phyloP scores from a whole-genome alignment of 768 basidiomycete species.

The Naganishia randhawae region DNA sequence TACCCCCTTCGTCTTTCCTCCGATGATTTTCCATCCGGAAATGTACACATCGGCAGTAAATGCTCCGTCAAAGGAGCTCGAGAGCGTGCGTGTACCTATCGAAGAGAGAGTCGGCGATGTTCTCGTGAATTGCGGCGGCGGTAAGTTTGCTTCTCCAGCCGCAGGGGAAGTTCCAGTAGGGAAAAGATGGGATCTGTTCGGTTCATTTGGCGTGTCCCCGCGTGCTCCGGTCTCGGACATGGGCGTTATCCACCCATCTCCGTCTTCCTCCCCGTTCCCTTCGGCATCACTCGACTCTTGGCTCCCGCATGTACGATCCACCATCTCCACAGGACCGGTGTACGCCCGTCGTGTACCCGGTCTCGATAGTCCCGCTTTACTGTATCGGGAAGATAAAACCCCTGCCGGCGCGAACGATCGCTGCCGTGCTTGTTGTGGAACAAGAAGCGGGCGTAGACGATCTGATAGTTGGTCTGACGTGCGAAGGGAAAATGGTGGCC shows the following conservation, averaged over 20 bases:
- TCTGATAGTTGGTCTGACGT: not conserved
- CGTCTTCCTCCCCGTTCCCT: not conserved
- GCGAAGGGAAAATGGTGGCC: not conserved
- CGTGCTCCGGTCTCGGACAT: not conserved
- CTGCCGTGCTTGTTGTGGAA: not conserved
- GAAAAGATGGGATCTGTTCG: not conserved
- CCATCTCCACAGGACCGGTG: constrained; percentile 12
- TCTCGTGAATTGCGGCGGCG: not conserved
- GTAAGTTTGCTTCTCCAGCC: too few relatives aligned
- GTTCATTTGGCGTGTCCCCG: not conserved
- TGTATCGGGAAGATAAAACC: too few relatives aligned
- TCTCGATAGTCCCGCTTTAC: not conserved
- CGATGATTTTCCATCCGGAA: constrained; percentile 44
- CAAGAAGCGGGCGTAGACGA: not conserved
- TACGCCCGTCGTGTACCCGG: not conserved
- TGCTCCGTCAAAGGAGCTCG: too few relatives aligned
- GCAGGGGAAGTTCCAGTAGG: too few relatives aligned
- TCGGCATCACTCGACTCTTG: not conserved
- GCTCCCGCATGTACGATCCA: constrained; percentile 5
- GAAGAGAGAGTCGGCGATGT: not conserved
- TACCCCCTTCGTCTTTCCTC: constrained; percentile 32
- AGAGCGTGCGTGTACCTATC: too few relatives aligned
- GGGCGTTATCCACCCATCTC: not conserved
- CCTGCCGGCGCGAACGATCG: not conserved
- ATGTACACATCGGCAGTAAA: constrained; percentile 44